These are phyloP conservation scores for Garcia nutans DNA, from an alignment of 345 rosid species.

Conservation along the genomic window DNA sequence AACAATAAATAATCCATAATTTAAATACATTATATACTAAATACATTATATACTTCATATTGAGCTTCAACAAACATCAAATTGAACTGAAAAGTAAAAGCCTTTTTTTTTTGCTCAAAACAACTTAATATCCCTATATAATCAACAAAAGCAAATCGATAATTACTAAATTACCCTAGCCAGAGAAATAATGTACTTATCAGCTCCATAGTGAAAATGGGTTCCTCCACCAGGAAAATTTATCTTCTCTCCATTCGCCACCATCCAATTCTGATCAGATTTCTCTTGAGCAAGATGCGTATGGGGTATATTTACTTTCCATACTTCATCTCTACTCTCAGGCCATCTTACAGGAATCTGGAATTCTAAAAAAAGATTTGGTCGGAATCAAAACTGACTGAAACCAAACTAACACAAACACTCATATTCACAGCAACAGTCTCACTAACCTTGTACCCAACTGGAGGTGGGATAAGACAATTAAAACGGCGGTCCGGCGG, in stretches of 20 bases:
- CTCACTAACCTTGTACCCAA: conserved; percentile 73
- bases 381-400: conserved; percentile 37
- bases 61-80: neutral
- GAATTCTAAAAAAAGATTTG: conserved; percentile 45
- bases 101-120: neutral
- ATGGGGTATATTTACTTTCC: conserved; percentile 96
- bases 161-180: conserved; percentile 54
- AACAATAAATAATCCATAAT: no score
- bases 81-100: neutral
- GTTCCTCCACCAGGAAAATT: conserved; percentile 99
- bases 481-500: conserved; percentile 80
- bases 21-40: no score
- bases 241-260: conserved; percentile 88
- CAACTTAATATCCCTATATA: neutral
- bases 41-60: neutral
- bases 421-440: neutral
- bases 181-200: conserved; percentile 82
- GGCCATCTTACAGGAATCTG: conserved; percentile 97
- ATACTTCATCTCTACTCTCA: conserved; percentile 90
- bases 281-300: conserved; percentile 95
- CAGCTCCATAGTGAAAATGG: conserved; percentile 93
- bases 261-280: conserved; percentile 99
- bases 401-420: conserved; percentile 18
- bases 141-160: conserved; percentile 11
- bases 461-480: conserved; percentile 86